Evolutionary conservation across 2,329 filamentous ascomycete genomes (phyloP).

Genomic region (Cercospora sp.): DNA sequence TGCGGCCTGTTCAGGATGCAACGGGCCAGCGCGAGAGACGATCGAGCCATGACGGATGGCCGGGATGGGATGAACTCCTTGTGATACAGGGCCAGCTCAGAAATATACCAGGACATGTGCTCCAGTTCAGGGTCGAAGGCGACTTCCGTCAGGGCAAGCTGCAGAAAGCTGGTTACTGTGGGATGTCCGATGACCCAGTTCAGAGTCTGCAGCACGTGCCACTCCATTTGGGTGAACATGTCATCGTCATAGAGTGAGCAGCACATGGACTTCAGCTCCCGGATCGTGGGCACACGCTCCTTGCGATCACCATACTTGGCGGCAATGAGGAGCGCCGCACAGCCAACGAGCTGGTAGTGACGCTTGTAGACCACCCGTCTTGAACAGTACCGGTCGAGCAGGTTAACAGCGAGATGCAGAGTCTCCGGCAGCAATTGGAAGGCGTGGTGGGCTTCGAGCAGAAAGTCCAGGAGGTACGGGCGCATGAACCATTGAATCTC

Average conservation of each 20-base stretch:
- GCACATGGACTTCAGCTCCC: conserved; percentile 98
- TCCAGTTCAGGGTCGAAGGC: conserved; percentile 81
- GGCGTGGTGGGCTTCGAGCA: conserved; percentile 93
- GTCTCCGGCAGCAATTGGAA: conserved; percentile 94
- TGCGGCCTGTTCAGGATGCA: conserved; percentile 82
- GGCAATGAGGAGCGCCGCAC: conserved; percentile 90
- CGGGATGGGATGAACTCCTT: conserved; percentile 93
- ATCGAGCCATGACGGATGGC: conserved; percentile 85
- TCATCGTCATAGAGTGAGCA: conserved; percentile 97
- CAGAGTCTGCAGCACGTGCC: conserved; percentile 96
- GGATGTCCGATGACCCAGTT: conserved; percentile 96
- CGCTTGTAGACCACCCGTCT: conserved; percentile 98
- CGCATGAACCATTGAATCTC: conserved; percentile 99
- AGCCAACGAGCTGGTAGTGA: conserved; percentile 97
- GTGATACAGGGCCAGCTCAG: conserved; percentile 93
- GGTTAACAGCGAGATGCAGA: conserved; percentile 92
- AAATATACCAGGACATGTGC: conserved; percentile 91
- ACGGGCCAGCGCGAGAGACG: conserved; percentile 79
- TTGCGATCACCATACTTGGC: conserved; percentile 99
- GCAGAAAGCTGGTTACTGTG: conserved; percentile 90
- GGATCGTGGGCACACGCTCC: conserved; percentile 94
- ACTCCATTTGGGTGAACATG: conserved; percentile 99
- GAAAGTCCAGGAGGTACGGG: conserved; percentile 95
- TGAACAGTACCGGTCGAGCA: conserved; percentile 96
- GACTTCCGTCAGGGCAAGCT: conserved; percentile 76